These are phyloP conservation scores for Neofusicoccum parvum DNA, from an alignment of 2,329 filamentous ascomycete genomes.

Conservation along the genomic window DNA sequence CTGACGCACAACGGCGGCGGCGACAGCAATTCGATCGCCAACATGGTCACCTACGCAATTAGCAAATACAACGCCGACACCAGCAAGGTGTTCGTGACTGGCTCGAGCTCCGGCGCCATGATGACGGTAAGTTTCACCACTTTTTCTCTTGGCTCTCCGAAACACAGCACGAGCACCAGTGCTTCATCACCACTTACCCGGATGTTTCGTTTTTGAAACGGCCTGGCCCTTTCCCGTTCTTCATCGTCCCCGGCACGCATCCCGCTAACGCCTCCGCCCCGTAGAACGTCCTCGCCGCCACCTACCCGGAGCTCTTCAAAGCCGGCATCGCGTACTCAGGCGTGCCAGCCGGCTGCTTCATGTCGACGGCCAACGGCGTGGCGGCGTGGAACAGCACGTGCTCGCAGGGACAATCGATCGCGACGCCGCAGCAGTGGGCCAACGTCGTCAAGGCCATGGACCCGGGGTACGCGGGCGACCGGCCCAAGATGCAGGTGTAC, in stretches of 20 bases:
- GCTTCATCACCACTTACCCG: background rate
- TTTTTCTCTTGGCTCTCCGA: too few relatives aligned
- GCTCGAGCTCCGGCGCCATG: conserved; percentile 58
- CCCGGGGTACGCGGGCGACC: conserved; percentile 50
- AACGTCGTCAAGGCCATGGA: conserved; percentile 52
- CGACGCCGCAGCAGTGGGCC: conserved; percentile 53
- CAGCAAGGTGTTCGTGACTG: conserved; percentile 57
- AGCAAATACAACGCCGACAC: conserved; percentile 55
- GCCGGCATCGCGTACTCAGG: conserved; percentile 56
- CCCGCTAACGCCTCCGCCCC: background rate
- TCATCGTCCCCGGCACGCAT: background rate
- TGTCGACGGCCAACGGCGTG: conserved; percentile 44
- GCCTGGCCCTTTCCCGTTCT: too few relatives aligned
- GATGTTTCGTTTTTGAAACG: too few relatives aligned
- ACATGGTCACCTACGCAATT: conserved; percentile 62
- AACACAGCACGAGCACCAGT: background rate
- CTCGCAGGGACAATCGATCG: conserved; percentile 50
- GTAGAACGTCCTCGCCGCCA: conserved; percentile 51
- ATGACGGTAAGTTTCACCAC: conserved; percentile 47
- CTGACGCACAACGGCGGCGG: conserved; percentile 60
- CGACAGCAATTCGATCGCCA: conserved; percentile 59
- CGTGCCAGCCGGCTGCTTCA: conserved; percentile 59
- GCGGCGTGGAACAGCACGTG: conserved; percentile 57
- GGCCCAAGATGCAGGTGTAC: conserved; percentile 60
- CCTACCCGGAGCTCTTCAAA: conserved; percentile 57